Conservation (phyloP, 192 early-diverging fungal genomes). For the Backusella westeae region DNA sequence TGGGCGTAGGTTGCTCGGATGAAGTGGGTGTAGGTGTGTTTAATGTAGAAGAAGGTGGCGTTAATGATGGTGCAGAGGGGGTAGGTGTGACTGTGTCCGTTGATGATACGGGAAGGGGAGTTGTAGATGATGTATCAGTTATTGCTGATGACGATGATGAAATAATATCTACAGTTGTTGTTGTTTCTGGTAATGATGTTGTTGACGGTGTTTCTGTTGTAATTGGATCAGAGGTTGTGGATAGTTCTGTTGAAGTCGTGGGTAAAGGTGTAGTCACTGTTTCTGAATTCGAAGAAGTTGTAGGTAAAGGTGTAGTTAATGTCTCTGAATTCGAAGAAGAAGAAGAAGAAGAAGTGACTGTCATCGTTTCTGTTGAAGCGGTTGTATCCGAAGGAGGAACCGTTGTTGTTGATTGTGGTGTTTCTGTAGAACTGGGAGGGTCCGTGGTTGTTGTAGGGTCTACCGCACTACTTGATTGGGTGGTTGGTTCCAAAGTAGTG, state of each 20-base stretch:
- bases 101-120: not conserved
- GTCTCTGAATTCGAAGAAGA: not conserved
- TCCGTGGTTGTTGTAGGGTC: not conserved
- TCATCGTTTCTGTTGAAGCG: not conserved
- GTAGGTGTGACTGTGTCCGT: not conserved
- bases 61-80: not conserved
- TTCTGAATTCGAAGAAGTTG: not conserved
- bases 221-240: not conserved
- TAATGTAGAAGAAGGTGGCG: not conserved
- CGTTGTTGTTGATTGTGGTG: not conserved
- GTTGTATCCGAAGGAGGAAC: not conserved
- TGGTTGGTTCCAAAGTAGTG: not conserved
- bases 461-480: not conserved
- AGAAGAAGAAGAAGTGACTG: not conserved
- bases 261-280: not conserved
- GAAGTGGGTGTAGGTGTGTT: not conserved
- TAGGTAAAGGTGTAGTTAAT: not conserved
- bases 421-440: not conserved
- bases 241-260: not conserved
- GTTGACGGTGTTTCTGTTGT: not conserved
- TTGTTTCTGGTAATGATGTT: not conserved
- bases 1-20: not conserved
- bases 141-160: not conserved
- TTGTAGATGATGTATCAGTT: not conserved
- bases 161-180: not conserved